Base-by-base conservation (phyloP, 1,284 basidiomycete genomes). In the Phenoliferia sp. region DNA sequence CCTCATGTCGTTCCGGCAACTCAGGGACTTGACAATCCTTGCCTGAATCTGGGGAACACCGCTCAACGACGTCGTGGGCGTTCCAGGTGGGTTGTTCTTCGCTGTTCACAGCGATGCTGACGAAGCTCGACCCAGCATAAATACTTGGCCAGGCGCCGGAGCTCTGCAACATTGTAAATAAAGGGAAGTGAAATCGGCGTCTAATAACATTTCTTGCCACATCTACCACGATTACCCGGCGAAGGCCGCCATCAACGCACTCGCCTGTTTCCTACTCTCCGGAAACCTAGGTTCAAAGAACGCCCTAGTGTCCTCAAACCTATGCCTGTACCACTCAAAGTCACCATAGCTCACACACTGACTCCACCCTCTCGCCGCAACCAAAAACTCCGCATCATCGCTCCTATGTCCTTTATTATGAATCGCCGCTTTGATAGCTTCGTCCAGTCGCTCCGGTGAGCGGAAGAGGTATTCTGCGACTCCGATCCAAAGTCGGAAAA, bases 401-500 rank as follows among this genome's bases (percentile, higher is more conserved):
- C 88, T 84, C 6, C 94, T 84, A 78, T 96, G 92, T 75, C 87
- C 86, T n/a, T 85, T 85, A 74, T 95, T 90, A 67, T 86, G 81
- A 31, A 94, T 79, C 0, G 90, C 91, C 0, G 92, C 90, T 68
- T 88, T 80, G 62, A 96, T 84, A 0, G 92, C 89, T 3, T 82
- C 80, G 68, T 88, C 83, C 33, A 95, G 81, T 16, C 89, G 83
- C 2, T 81, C 75, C 19, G 82, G 81, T 0, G 84, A 85, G 61
- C 89, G 85, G 82, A 98, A 99, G 26, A 99, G 85, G 80, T 96
- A 92, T 79, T 99, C 94, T 5, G 94, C 93, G 12, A 98, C 93
- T 52, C 95, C 96, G 65, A 99, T 90, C 90, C 96, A 98, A 73
- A 98, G 85, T 61, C 94, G 87, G 81, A 99, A 99, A 61, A 98